Conservation (phyloP, 768 basidiomycete genomes). For the Leccinum variicolor region DNA sequence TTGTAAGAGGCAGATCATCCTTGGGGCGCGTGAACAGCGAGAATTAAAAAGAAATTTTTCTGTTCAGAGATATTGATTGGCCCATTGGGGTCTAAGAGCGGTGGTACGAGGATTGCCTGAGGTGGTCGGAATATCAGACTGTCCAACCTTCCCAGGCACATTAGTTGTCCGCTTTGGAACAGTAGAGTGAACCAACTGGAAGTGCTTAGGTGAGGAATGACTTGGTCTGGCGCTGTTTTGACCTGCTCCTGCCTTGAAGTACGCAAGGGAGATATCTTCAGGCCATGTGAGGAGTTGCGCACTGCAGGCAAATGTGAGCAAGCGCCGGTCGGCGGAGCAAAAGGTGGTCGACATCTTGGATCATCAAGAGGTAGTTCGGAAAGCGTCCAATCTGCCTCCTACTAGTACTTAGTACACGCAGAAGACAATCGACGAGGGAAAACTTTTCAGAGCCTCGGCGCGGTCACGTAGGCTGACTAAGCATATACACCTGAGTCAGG, state of each 20-base stretch:
- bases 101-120: neutral
- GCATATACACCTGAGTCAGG: no score
- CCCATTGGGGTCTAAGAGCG: neutral
- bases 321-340: neutral
- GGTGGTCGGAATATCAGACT: neutral
- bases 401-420: no score
- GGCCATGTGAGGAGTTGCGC: neutral
- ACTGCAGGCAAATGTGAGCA: neutral
- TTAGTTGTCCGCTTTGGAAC: no score
- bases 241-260: neutral
- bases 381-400: neutral
- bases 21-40: neutral
- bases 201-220: neutral
- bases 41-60: neutral
- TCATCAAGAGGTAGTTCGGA: neutral
- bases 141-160: neutral
- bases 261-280: neutral
- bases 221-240: neutral
- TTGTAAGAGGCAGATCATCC: neutral
- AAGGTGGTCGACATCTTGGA: neutral
- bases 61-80: neutral
- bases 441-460: no score
- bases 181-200: neutral
- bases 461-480: no score
- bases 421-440: no score